These are phyloP conservation scores for Auricularia heimuer DNA, from an alignment of 768 basidiomycete genomes.

Conservation along the genomic window DNA sequence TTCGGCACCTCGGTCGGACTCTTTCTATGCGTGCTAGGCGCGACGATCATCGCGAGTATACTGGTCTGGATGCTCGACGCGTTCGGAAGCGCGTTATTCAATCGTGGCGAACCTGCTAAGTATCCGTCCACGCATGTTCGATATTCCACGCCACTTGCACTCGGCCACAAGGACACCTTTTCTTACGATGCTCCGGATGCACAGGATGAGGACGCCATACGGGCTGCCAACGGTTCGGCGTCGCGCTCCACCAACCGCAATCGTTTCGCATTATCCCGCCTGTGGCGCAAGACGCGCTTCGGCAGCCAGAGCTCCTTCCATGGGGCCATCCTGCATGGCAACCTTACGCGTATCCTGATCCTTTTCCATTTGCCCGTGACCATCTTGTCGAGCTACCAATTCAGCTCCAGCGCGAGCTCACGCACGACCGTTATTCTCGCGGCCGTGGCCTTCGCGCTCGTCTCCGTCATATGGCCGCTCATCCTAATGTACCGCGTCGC, in stretches of 20 bases:
- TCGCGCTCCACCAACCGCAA: not conserved
- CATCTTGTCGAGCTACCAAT: conserved; percentile 82
- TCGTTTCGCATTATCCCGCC: not conserved
- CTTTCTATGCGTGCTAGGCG: conserved; percentile 71
- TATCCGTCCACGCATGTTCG: not conserved
- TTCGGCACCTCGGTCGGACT: conserved; percentile 75
- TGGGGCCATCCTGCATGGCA: conserved; percentile 73
- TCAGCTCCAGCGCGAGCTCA: conserved; percentile 48
- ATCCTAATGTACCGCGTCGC: conserved; percentile 70
- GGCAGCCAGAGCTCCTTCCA: conserved; percentile 68
- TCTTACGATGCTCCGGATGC: conserved; percentile 18
- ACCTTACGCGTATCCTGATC: conserved; percentile 82
- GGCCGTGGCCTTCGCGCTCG: conserved; percentile 64
- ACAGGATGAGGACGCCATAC: not conserved
- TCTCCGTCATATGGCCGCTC: conserved; percentile 70
- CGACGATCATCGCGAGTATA: conserved; percentile 57
- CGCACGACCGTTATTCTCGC: conserved; percentile 65
- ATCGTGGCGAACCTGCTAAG: not conserved
- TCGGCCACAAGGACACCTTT: conserved; percentile 1
- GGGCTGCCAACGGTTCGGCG: not conserved
- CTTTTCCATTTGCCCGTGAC: conserved; percentile 94
- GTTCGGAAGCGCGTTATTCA: conserved; percentile 15
- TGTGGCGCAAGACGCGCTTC: conserved; percentile 2
- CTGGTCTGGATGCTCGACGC: conserved; percentile 67
- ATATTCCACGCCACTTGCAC: conserved; percentile 3